Evolutionary conservation across 805 yeast species (phyloP).

Genomic region (Candida schatavii): DNA sequence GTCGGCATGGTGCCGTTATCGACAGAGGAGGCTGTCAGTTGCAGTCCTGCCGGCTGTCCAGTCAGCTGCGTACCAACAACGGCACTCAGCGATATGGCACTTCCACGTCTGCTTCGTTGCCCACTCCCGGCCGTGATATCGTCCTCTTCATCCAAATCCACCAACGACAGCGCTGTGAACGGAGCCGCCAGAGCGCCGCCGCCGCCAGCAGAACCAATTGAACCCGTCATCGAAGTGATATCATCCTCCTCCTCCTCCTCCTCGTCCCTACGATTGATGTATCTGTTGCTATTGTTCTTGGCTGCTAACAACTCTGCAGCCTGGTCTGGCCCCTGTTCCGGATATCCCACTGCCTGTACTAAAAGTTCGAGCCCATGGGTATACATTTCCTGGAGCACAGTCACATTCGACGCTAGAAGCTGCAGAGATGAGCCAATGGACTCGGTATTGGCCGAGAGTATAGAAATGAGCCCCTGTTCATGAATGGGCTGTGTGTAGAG

Average conservation of each 20-base stretch:
- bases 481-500: constrained; percentile 25
- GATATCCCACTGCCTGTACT: constrained; percentile 18
- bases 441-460: constrained; percentile 20
- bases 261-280: constrained; percentile 9
- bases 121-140: constrained; percentile 14
- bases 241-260: constrained; percentile 19
- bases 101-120: neutral
- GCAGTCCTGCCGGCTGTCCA: too few species aligned
- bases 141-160: constrained; percentile 17
- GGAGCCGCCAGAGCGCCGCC: neutral
- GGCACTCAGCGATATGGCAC: neutral
- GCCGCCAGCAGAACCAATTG: neutral
- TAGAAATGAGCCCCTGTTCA: constrained; percentile 19
- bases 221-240: constrained; percentile 17
- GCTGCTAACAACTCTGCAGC: neutral
- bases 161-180: neutral
- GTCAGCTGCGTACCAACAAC: neutral
- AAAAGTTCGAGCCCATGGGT: constrained; percentile 18
- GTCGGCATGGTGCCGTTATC: too few species aligned
- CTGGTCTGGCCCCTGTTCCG: neutral
- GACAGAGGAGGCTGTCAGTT: too few species aligned
- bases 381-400: constrained; percentile 14
- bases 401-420: neutral
- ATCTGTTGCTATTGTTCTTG: too few species aligned
- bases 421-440: neutral